Conservation (phyloP, 2,329 filamentous ascomycete genomes). For the Exophiala dermatitidis region DNA sequence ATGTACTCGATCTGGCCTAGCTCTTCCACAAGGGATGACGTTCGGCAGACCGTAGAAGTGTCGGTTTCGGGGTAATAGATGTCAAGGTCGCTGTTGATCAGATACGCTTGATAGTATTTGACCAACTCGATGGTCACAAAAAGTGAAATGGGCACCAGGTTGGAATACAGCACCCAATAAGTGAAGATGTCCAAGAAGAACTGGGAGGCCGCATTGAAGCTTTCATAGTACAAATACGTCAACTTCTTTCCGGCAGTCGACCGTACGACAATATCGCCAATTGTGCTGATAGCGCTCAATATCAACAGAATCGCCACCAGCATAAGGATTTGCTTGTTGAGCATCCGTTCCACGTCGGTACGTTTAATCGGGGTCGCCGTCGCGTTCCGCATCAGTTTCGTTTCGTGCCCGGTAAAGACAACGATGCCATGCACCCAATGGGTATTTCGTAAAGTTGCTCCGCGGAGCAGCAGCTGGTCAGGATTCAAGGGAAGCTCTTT, state of each 20-base stretch:
- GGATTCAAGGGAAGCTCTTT: constrained; percentile 85
- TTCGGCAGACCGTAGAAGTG: constrained; percentile 90
- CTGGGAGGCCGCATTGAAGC: constrained; percentile 62
- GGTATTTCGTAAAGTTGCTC: constrained; percentile 89
- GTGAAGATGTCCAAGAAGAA: constrained; percentile 95
- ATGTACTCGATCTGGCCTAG: constrained; percentile 97
- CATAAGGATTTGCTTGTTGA: constrained; percentile 89
- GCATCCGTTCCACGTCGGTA: constrained; percentile 87
- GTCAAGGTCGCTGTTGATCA: constrained; percentile 95
- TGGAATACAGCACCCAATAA: constrained; percentile 97
- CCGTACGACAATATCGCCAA: constrained; percentile 79
- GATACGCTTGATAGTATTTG: constrained; percentile 95
- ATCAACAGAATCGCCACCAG: constrained; percentile 75
- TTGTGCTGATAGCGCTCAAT: constrained; percentile 81
- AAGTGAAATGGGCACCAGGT: constrained; percentile 90
- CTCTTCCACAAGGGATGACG: constrained; percentile 93
- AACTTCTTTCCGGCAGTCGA: constrained; percentile 57
- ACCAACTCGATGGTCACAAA: constrained; percentile 97
- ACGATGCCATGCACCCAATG: constrained; percentile 95
- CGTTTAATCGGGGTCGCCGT: constrained; percentile 96
- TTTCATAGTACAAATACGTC: constrained; percentile 57
- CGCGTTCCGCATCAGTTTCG: constrained; percentile 97
- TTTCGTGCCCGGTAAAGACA: constrained; percentile 96
- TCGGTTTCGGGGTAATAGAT: constrained; percentile 97
- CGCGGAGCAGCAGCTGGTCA: constrained; percentile 86